Percentiles rank a stretch among this genome's conserved stretches.
Conservation (phyloP, 1,284 basidiomycete species). For the Papiliotrema nemorosa region DNA sequence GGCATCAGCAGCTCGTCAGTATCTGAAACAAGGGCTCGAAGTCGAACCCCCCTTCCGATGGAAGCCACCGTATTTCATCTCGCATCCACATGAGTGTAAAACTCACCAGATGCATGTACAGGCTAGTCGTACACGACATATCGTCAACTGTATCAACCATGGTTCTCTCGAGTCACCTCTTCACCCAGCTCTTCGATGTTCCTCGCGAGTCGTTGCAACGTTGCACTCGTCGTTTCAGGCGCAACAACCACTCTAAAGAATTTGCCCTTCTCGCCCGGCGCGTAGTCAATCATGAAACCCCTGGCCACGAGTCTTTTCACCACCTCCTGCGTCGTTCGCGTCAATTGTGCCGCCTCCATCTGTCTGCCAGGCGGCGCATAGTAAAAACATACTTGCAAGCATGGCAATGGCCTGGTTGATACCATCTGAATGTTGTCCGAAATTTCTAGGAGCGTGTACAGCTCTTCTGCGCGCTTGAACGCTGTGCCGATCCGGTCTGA, state of each 20-base stretch:
- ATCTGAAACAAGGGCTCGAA: too few relatives aligned
- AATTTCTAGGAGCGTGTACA: constrained; percentile 9
- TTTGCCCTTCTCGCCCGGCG: constrained; percentile 26
- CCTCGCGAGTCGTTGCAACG: constrained; percentile 10
- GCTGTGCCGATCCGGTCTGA: constrained; percentile 35
- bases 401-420: constrained; percentile 14
- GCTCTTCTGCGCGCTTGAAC: constrained; percentile 19
- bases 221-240: constrained; percentile 9
- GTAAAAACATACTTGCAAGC: constrained; percentile 31
- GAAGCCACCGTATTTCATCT: too few relatives aligned
- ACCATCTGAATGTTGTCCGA: constrained; percentile 13
- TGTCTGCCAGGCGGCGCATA: constrained; percentile 10
- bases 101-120: too few relatives aligned
- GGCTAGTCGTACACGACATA: too few relatives aligned
- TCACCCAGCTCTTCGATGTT: constrained; percentile 14
- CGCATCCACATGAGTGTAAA: too few relatives aligned
- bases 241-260: constrained; percentile 25
- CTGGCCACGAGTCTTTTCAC: constrained; percentile 10
- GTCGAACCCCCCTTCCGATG: too few relatives aligned
- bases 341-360: neutral
- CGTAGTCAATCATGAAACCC: constrained; percentile 35
- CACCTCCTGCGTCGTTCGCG: constrained; percentile 18
- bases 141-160: too few relatives aligned
- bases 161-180: neutral
- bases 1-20: too few relatives aligned